Evolutionary conservation across 768 basidiomycete genomes (phyloP), one percentile per base, ranked within the genome.

Genomic region (Termitomyces sp.): DNA sequence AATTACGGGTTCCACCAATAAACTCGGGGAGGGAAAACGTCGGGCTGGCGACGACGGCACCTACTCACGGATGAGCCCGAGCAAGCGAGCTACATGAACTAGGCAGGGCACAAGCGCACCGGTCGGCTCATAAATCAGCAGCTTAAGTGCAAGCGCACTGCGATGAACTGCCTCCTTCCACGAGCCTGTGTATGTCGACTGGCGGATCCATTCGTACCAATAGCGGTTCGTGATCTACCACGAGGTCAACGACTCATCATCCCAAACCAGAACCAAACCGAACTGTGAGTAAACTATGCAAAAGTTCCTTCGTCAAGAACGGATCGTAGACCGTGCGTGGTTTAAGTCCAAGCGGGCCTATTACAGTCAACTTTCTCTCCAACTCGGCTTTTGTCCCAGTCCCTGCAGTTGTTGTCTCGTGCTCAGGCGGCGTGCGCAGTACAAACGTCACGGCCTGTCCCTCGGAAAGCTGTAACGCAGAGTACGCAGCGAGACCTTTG

Each of bases 111-210:
- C 19, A 47, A 34, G 58, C 43, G 6, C 41, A 82, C 88, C 89
- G 1, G 91, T 97, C 1, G 93, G 94, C 66, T 96, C 94, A 64
- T 82, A 98, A 44, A 94, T 93, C 58, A 98, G 76, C 54, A 97
- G 78, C 71, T 98, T 98, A 59, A 98, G 75, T 0, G 93, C 91
- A n/a, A 98, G 77, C 1, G 93, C 96, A 55, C 91, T 93, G 22
- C 95, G 83, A 64, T 93, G 84, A 5, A 98, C 94, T 2, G 89
- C 86, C 68, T 99, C 97, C 62, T 95, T 88, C 97, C 97, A 99
- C 15, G 92, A 82, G 0, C 96, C 97, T 14, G 79, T 80, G 69
- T 99, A 99, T 0, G 88, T 93, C 34, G 89, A 92, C 60, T 82
- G 80, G n/a, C 82, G 77, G 62, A 97, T 87, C 95, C 95, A 98